Conservation (phyloP, 164 flowering plant species). For the Taxillus chinensis region DNA sequence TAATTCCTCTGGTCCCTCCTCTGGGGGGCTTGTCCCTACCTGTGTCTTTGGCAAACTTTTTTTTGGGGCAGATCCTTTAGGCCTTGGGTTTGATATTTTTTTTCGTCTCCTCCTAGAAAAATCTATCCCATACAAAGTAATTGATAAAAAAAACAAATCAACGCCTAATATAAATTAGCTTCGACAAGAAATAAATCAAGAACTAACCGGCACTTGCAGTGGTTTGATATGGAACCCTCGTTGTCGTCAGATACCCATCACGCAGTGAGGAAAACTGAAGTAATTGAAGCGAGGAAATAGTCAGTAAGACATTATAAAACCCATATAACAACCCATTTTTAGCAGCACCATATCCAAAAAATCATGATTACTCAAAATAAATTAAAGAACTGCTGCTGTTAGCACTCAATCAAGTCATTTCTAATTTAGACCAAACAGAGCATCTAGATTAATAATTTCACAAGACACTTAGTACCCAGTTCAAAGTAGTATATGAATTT, state of each 20-base stretch:
- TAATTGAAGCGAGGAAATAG: not conserved
- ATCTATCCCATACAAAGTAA: constrained; percentile 24
- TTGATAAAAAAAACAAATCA: not conserved
- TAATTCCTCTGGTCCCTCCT: constrained; percentile 35
- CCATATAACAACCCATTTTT: not conserved
- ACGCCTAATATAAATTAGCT: not conserved
- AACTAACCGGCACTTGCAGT: constrained; percentile 52
- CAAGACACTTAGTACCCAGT: too few species aligned
- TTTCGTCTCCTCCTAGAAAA: constrained; percentile 59
- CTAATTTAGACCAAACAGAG: not conserved
- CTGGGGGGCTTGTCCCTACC: constrained; percentile 32
- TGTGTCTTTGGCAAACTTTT: constrained; percentile 49
- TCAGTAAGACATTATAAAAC: not conserved
- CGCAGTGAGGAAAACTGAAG: constrained; percentile 31
- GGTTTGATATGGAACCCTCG: constrained; percentile 22
- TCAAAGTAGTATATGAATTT: too few species aligned
- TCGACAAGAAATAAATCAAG: not conserved
- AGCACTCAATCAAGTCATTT: not conserved
- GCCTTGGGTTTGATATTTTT: constrained; percentile 35
- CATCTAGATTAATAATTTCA: too few species aligned
- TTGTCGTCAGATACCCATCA: constrained; percentile 15
- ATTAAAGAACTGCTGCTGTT: too few species aligned
- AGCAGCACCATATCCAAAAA: not conserved
- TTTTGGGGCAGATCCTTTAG: constrained; percentile 42
- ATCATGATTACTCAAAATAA: not conserved